A percentile compares a stretch with the other conserved stretches of the same genome.
Evolutionary conservation across 2,329 filamentous ascomycete genomes (phyloP).

Genomic region (Colletotrichum chlorophyti): DNA sequence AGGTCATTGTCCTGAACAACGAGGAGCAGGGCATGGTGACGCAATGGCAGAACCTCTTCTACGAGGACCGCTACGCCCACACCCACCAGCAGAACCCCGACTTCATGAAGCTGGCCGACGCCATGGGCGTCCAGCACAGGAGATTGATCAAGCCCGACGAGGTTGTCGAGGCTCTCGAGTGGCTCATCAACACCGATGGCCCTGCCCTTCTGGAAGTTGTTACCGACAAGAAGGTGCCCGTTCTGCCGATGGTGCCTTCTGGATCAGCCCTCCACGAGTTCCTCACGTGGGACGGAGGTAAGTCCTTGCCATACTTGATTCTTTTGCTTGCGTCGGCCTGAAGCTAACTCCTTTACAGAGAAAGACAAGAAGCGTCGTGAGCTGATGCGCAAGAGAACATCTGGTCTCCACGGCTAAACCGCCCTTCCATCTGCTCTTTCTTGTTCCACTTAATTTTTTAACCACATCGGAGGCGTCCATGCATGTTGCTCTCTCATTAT

Average conservation of each 20-base stretch:
- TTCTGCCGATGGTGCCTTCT: conserved; percentile 96
- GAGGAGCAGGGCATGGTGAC: conserved; percentile 99
- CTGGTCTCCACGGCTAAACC: conserved; percentile 43
- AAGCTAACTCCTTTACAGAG: conserved; percentile 52
- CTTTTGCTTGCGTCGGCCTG: background rate
- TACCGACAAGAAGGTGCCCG: conserved; percentile 89
- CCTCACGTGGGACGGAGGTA: conserved; percentile 83
- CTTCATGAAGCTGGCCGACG: conserved; percentile 90
- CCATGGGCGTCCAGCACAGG: conserved; percentile 85
- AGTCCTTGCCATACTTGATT: conserved; percentile 37
- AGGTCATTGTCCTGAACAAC: conserved; percentile 94
- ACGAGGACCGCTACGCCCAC: conserved; percentile 90
- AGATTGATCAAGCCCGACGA: conserved; percentile 78
- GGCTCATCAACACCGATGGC: conserved; percentile 90
- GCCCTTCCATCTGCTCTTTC: background rate
- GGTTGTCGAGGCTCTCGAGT: conserved; percentile 78
- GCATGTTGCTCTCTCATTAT: conserved; percentile 29
- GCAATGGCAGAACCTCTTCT: conserved; percentile 98
- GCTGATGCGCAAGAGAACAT: conserved; percentile 69
- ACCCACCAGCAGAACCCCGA: conserved; percentile 96
- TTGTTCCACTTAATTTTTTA: conserved; percentile 18
- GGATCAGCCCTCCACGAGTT: conserved; percentile 92
- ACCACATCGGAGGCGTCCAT: conserved; percentile 25
- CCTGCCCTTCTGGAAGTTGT: conserved; percentile 92
- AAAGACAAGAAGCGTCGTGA: conserved; percentile 73